Percentiles rank a stretch among this genome's conserved stretches.
Conservation (phyloP, 192 early-diverging fungal species). For the Coemansia brasiliensis region DNA sequence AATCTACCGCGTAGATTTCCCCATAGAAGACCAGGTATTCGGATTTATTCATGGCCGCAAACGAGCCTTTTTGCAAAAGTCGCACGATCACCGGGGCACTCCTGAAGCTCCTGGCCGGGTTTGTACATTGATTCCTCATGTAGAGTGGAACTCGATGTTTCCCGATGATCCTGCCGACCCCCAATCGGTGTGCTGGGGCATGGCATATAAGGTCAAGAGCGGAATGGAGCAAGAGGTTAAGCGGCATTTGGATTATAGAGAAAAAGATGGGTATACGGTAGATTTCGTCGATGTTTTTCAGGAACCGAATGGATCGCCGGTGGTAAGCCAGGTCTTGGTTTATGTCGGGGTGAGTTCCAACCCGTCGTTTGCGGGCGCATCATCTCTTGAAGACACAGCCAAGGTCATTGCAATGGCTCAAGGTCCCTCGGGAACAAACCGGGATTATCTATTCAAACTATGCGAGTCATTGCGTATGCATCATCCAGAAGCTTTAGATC, state of each 20-base stretch:
- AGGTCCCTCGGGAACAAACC: conserved; percentile 71
- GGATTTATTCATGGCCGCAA: conserved; percentile 20
- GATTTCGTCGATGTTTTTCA: conserved; percentile 65
- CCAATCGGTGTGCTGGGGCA: conserved; percentile 71
- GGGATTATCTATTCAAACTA: conserved; percentile 69
- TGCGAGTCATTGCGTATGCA: conserved; percentile 61
- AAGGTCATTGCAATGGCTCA: conserved; percentile 61
- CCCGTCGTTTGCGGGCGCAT: conserved; percentile 75
- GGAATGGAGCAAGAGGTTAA: conserved; percentile 65
- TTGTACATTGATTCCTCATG: conserved; percentile 74
- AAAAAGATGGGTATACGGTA: conserved; percentile 85
- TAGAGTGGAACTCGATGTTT: conserved; percentile 63
- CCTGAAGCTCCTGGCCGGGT: conserved; percentile 76
- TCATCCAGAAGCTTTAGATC: conserved; percentile 55
- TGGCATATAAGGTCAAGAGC: conserved; percentile 76
- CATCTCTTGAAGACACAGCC: conserved; percentile 62
- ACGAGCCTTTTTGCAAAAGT: conserved; percentile 54
- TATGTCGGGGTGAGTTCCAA: conserved; percentile 79
- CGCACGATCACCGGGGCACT: conserved; percentile 86
- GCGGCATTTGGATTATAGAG: conserved; percentile 79
- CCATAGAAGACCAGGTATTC: conserved; percentile 45
- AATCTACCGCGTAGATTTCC: conserved; percentile 73
- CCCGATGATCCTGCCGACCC: conserved; percentile 7
- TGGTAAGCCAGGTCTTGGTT: conserved; percentile 64
- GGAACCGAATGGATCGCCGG: conserved; percentile 30